These are phyloP conservation scores for Shiraia bambusicola DNA, from an alignment of 2,329 filamentous ascomycete species.

Conservation along the genomic window DNA sequence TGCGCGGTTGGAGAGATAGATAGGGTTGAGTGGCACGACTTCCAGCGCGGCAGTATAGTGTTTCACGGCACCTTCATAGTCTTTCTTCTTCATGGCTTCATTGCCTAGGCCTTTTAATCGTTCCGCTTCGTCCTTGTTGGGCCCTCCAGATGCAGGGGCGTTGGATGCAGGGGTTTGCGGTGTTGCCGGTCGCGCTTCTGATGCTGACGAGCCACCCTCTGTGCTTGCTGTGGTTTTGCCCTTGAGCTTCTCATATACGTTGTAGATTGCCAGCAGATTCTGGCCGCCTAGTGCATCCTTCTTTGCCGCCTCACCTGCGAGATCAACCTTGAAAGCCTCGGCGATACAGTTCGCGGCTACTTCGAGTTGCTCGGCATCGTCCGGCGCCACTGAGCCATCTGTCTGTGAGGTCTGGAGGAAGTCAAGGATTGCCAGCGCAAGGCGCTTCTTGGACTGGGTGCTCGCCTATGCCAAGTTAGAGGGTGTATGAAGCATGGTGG, in stretches of 20 bases:
- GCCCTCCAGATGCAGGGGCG: conserved; percentile 47
- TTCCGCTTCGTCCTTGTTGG: conserved; percentile 77
- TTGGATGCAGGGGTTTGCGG: conserved; percentile 37
- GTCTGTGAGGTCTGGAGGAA: conserved; percentile 82
- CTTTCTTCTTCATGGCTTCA: conserved; percentile 90
- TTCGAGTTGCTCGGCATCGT: conserved; percentile 92
- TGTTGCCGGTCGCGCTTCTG: conserved; percentile 46
- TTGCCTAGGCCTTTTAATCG: conserved; percentile 88
- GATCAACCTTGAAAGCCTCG: conserved; percentile 93
- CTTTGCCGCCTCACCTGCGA: conserved; percentile 71
- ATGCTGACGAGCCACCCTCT: conserved; percentile 44
- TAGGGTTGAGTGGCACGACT: conserved; percentile 80
- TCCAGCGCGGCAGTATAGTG: conserved; percentile 85
- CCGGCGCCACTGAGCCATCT: conserved; percentile 83
- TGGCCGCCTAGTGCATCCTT: conserved; percentile 79
- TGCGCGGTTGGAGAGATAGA: conserved; percentile 96
- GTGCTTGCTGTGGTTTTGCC: conserved; percentile 57
- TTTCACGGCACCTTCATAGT: conserved; percentile 80
- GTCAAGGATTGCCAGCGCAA: conserved; percentile 95
- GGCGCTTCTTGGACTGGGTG: conserved; percentile 69
- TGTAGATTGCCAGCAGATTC: conserved; percentile 87
- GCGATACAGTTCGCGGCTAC: conserved; percentile 92
- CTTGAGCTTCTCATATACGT: conserved; percentile 94
- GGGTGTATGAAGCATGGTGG: conserved; percentile 11
- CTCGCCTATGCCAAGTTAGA: conserved; percentile 37